phyloP scores from a whole-genome alignment of 2,329 filamentous ascomycete genomes.

The Pyrenophora tritici-repentis region DNA sequence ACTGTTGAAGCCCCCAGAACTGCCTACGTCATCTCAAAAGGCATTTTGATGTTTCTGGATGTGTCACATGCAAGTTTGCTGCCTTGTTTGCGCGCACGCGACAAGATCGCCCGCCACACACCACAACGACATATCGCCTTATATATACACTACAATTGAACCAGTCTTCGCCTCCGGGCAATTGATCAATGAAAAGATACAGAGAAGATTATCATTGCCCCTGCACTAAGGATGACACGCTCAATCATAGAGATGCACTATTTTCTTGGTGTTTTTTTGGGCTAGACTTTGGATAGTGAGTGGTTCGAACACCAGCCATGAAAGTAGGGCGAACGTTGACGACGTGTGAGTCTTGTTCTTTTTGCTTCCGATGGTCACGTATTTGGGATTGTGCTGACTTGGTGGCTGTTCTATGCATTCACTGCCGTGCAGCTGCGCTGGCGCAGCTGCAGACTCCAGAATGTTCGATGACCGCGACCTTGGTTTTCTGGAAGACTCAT shows the following conservation, averaged over 20 bases:
- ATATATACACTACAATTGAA: neutral
- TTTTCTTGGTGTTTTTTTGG: constrained; percentile 25
- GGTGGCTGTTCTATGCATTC: too few relatives aligned
- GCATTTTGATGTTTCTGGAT: neutral
- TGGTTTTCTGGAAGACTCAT: too few relatives aligned
- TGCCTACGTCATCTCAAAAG: neutral
- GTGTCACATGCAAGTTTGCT: constrained; percentile 1
- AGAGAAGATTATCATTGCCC: constrained; percentile 56
- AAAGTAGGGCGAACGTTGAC: neutral
- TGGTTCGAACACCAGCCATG: neutral
- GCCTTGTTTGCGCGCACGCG: constrained; percentile 2
- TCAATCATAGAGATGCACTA: constrained; percentile 41
- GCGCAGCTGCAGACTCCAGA: too few relatives aligned
- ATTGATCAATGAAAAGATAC: constrained; percentile 40
- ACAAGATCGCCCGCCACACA: neutral
- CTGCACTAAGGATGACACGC: constrained; percentile 89
- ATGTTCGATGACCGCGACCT: too few relatives aligned
- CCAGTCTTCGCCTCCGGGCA: constrained; percentile 16
- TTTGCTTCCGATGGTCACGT: neutral
- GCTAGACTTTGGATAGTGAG: neutral
- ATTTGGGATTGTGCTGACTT: too few relatives aligned
- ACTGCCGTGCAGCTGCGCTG: too few relatives aligned
- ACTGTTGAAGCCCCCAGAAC: too few relatives aligned
- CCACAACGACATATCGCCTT: neutral
- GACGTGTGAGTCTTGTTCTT: neutral